phyloP scores from a whole-genome alignment of 805 yeast species.

The Yamadazyma philogaea region DNA sequence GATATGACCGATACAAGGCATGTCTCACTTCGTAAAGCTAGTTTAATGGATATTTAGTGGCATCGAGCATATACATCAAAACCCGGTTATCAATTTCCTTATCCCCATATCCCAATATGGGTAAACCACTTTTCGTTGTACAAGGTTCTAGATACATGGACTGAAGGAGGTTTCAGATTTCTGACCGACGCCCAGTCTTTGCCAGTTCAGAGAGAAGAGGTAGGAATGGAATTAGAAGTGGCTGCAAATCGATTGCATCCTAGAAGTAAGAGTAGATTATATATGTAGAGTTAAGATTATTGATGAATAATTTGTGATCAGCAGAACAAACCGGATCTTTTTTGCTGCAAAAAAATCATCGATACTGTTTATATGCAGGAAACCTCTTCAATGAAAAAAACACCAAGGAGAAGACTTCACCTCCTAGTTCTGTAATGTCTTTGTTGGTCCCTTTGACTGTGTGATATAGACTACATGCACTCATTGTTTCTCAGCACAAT shows the following conservation, averaged over 20 bases:
- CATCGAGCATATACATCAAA: slow-evolving; percentile 22
- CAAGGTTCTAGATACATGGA: slow-evolving; percentile 33
- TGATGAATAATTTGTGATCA: background rate
- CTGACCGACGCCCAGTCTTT: slow-evolving; percentile 48
- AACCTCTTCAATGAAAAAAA: too few species aligned
- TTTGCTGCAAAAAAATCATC: background rate
- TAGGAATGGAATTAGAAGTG: background rate
- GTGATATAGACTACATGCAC: too few species aligned
- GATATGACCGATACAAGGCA: slow-evolving; percentile 25
- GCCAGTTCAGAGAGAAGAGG: slow-evolving; percentile 6
- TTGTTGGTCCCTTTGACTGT: too few species aligned
- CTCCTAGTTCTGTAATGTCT: too few species aligned
- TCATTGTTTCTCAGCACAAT: background rate
- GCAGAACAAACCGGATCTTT: background rate
- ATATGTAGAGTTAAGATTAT: too few species aligned
- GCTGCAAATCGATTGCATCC: too few species aligned
- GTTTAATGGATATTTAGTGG: slow-evolving; percentile 39
- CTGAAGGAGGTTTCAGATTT: slow-evolving; percentile 33
- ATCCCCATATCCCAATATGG: too few species aligned
- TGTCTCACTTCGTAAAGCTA: slow-evolving; percentile 19
- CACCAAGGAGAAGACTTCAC: too few species aligned
- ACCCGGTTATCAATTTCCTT: slow-evolving; percentile 38
- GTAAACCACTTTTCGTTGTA: slow-evolving; percentile 21
- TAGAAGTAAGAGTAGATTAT: background rate
- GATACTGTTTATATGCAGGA: background rate